A percentile compares a stretch with the other conserved stretches of the same genome.
phyloP scores from a whole-genome alignment of 352 stramenopile species.

The Blastocystis sp. region DNA sequence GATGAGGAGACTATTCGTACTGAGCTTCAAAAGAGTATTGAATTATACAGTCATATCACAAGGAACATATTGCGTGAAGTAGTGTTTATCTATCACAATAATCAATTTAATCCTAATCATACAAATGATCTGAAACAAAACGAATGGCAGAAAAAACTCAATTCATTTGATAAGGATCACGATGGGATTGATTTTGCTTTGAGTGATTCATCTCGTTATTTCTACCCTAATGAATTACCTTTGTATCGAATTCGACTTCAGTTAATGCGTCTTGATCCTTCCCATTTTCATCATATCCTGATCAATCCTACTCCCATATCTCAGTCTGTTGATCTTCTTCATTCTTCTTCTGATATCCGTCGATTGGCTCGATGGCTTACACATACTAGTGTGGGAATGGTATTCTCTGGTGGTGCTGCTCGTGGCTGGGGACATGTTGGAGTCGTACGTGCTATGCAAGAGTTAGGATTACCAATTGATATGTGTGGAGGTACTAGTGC shows the following conservation, averaged over 20 bases:
- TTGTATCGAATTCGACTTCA: conserved; percentile 32
- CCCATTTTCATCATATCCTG: conserved; percentile 53
- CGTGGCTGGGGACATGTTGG: conserved; percentile 84
- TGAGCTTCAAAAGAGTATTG: not conserved
- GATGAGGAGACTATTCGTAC: not conserved
- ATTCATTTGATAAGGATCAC: conserved; percentile 48
- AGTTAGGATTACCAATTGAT: conserved; percentile 82
- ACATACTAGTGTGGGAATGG: conserved; percentile 81
- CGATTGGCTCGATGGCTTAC: conserved; percentile 81
- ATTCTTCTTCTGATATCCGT: conserved; percentile 69
- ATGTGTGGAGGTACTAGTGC: conserved; percentile 80
- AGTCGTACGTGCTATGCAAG: conserved; percentile 81
- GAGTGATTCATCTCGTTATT: not conserved
- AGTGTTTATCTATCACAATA: conserved; percentile 63
- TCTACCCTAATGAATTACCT: conserved; percentile 36
- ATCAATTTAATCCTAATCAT: conserved; percentile 47
- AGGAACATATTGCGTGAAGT: conserved; percentile 39
- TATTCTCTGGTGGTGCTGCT: conserved; percentile 83
- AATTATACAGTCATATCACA: not conserved
- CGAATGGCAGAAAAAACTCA: conserved; percentile 36
- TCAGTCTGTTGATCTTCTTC: conserved; percentile 4
- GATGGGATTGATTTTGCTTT: conserved; percentile 33
- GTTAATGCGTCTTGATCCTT: not conserved
- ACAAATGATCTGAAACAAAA: conserved; percentile 58
- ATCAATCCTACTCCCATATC: conserved; percentile 56